Base-by-base conservation (phyloP, 352 stramenopile species). In the Phytophthora aleatoria region DNA sequence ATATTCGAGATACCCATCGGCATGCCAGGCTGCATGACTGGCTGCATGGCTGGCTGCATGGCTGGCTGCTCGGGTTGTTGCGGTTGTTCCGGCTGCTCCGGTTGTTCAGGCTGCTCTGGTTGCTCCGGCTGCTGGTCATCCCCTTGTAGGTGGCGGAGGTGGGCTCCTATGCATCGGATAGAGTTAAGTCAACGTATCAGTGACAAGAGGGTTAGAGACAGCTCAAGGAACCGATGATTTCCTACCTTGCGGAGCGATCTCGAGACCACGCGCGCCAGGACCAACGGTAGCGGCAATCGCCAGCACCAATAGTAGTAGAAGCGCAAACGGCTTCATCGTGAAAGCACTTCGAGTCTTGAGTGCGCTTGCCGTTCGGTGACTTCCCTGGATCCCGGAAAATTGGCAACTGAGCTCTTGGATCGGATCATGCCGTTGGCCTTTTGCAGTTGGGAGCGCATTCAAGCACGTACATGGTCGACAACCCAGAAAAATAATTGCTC, bases 111-210 rank as follows among this genome's bases (percentile, higher is more conserved):
- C 35, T 61, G 54, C 5, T 53, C 58, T 28, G 45, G 27, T 10
- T 63, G 44, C 8, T 61, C 27, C 13, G 39, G 38, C 3, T 69
- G 52, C 5, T 57, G 61, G 2, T 44, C 41, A 39, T 48, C 48
- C 15, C 64, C 62, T 57, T 70, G 49, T 10, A 70, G 28, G 12
- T 66, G 56, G 20, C 62, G 62, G 0, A 70, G 26, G 28, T 65
- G 31, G 43, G 10, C 42, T 51, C 49, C 56, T 66, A 43, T 24
- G 35, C 9, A 41, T 41, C n/a, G 35, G 2, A 41, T 16, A 13
- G 31, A 33, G 4, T 16, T 2, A 16, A 31, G 3, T n/a, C 7
- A 36, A 36, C 11, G 9, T 33, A 7, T 36, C 8, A 36, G 35
- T n/a, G 35, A 41, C 6, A n/a, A 41, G 31, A 41, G 1, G 20